Conservation (phyloP, 345 rosid genomes). For the Gynandropsis gynandra region DNA sequence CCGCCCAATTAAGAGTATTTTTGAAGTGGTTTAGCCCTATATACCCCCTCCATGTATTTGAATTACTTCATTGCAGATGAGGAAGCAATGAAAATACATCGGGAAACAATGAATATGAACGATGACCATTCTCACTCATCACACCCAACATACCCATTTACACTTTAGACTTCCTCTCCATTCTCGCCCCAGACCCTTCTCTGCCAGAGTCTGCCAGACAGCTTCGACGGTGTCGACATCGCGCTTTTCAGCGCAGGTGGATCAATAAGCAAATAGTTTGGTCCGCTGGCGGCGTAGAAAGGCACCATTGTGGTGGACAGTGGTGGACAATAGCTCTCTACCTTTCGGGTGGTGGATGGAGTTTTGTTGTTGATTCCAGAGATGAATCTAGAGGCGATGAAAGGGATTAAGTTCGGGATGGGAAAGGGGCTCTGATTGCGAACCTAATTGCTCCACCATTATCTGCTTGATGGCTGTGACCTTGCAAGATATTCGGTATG, state of each 20-base stretch:
- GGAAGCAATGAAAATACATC: too few species aligned
- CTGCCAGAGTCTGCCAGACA: constrained; percentile 46
- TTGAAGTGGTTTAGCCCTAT: too few species aligned
- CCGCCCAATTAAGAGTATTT: too few species aligned
- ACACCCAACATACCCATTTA: constrained; percentile 25
- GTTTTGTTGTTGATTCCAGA: constrained; percentile 92
- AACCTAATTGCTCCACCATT: constrained; percentile 93
- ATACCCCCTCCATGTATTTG: too few species aligned
- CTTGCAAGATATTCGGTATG: too few species aligned
- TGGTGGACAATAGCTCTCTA: too few species aligned
- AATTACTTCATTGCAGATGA: too few species aligned
- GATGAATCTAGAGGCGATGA: constrained; percentile 89
- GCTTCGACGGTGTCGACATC: constrained; percentile 80
- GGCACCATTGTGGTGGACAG: constrained; percentile 86
- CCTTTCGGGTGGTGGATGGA: constrained; percentile 75
- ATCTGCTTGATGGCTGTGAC: constrained; percentile 98
- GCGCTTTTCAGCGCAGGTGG: constrained; percentile 97
- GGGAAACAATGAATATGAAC: too few species aligned
- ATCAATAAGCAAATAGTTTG: constrained; percentile 75
- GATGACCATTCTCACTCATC: constrained; percentile 34
- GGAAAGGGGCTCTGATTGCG: constrained; percentile 84
- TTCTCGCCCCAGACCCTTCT: constrained; percentile 26
- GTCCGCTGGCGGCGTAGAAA: constrained; percentile 67
- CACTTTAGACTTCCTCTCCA: constrained; percentile 27
- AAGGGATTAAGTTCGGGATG: constrained; percentile 54